Base-by-base conservation (phyloP, 2,329 filamentous ascomycete species). In the Monilinia laxa region DNA sequence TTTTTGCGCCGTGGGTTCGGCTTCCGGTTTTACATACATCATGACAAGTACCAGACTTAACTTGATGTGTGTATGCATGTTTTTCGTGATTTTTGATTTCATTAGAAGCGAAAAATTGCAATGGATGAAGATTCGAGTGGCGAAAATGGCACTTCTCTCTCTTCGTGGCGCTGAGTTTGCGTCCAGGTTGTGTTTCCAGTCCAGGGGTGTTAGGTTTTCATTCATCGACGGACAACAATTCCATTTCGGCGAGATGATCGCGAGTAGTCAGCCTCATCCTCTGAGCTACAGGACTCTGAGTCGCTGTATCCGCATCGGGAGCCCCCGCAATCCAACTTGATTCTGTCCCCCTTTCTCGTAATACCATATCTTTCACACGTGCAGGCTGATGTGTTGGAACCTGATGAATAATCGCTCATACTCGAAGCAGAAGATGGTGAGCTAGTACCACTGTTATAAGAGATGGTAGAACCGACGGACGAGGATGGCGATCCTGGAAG, bases 361-460 rank as follows among this genome's bases (percentile, higher is more conserved):
- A 98, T 96, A 74, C 93, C 94, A 83, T 95, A 97, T 81, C 93
- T 91, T 80, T 97, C 92, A 82, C 94, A 98, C 71, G 90, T 93
- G 87, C 95, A 98, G 78, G 85, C 85, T 76, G 85, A 89, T 31
- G 18, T 11, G 80, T 87, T 88, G 75, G 90, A 84, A 70, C 90
- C 90, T 70, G 88, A 91, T 83, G 91, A 92, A 79, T 92, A 93
- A 73, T 89, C 90, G 65, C 90, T 89, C 73, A 90, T 83, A 68
- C 87, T 89, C 55, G 59, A 88, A 76, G 90, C 90, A 63, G 90
- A 92, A 79, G 84, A 84, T 70, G 90, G 90, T 69, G 88, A 91
- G 83, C 87, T 89, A 49, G 76, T 79, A 56, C 78, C 78, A 63
- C 88, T 93, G 80, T 82, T 90, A 75, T 90, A 87, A 70, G 86